phyloP scores from a whole-genome alignment of 192 early-diverging fungal genomes.

The Backusella mclennaniae region DNA sequence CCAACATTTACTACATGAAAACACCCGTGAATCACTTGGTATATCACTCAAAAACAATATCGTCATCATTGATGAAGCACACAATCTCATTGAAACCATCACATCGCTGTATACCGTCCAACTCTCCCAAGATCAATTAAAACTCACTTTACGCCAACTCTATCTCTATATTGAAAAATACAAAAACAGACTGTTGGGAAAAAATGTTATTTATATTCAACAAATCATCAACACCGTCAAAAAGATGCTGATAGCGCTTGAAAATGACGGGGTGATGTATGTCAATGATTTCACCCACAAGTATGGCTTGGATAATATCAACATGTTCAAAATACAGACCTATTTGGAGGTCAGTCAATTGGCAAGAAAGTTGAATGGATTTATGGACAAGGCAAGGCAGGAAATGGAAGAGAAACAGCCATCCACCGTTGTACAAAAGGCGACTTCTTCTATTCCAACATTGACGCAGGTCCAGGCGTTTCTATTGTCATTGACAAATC shows the following conservation, averaged over 20 bases:
- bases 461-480: constrained; percentile 52
- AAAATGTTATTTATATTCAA: constrained; percentile 74
- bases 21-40: constrained; percentile 72
- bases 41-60: constrained; percentile 70
- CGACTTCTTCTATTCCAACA: constrained; percentile 33
- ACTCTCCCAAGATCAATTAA: constrained; percentile 51
- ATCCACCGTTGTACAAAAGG: not conserved
- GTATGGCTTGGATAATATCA: constrained; percentile 75
- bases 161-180: constrained; percentile 68
- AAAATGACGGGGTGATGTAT: constrained; percentile 38
- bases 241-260: constrained; percentile 36
- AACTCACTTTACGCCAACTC: constrained; percentile 54
- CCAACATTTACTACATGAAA: constrained; percentile 73
- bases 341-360: constrained; percentile 72
- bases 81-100: constrained; percentile 76
- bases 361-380: constrained; percentile 63
- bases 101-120: constrained; percentile 65
- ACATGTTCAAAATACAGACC: constrained; percentile 71
- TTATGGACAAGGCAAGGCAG: constrained; percentile 40
- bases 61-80: constrained; percentile 85
- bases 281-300: constrained; percentile 72
- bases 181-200: constrained; percentile 62
- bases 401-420: not conserved
- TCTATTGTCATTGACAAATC: constrained; percentile 53
- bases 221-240: constrained; percentile 68